Base-by-base conservation (phyloP, 2,329 filamentous ascomycete species). In the Pseudopyricularia javanii region DNA sequence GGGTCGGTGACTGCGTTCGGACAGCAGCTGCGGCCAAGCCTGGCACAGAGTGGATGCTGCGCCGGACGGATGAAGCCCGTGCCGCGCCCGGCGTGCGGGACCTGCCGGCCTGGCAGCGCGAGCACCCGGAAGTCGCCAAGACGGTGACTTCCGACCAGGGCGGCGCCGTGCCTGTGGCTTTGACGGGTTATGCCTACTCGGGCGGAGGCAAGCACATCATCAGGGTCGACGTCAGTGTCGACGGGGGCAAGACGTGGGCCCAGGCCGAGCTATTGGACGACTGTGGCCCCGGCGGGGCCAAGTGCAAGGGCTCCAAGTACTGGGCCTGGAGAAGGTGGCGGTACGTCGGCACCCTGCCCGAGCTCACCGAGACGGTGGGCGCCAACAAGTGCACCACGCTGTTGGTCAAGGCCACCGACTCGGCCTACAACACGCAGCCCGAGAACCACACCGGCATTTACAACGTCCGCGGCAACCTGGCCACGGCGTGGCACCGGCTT, bases 251-350 rank as follows among this genome's bases (percentile, higher is more conserved):
- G 53, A 79, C 74, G 2, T 86, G 83, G 83, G 74, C 78, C 52
- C 80, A 85, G 59, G 83, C 83, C 7, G 65, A 72, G 51, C 70
- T 85, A 24, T 62, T 82, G 2, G 72, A 77, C 51, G 76, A 80
- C 59, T 52, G 50, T 32, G 50, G 69, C 70, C 45, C 52, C 20
- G 40, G 24, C 12, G 50, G 50, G 3, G 26, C 14, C n/a, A 47
- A 24, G n/a, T 52, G 50, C 50, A 51, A 48, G 24, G 70, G 70
- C 11, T 68, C 73, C 57, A 79, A 71, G 52, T 63, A 71, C 3
- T 86, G 82, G 82, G 71, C 78, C 3, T 86, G 82, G 82, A 78
- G 74, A 60, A 70, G 79, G 45, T 86, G 82, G 82, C 71, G 68
- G n/a, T 81, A 73, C 59, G 66, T 70, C 5, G 74, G 70, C n/a